A percentile compares a stretch with the other conserved stretches of the same genome.
Evolutionary conservation across 331 rosid genomes (phyloP).

Genomic region (Quercus tomentella): DNA sequence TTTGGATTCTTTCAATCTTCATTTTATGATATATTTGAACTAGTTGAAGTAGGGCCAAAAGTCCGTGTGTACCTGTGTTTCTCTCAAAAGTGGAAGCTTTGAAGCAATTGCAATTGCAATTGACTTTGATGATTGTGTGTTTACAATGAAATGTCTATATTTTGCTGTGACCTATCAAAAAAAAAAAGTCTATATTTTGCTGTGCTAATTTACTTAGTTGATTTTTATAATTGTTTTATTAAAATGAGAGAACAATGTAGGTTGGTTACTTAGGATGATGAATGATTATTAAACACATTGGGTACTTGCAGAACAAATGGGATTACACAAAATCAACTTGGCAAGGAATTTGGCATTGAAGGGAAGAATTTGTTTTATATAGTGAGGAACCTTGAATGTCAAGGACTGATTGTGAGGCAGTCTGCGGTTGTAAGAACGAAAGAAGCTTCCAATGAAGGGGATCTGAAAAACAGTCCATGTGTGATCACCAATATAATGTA

Average conservation of each 20-base stretch:
- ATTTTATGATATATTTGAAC: not conserved
- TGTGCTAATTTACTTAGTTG: not conserved
- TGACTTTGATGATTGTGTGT: not conserved
- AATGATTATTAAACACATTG: not conserved
- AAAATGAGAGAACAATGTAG: not conserved
- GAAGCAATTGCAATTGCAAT: not conserved
- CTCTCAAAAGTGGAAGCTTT: not conserved
- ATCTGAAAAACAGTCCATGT: conserved; percentile 33
- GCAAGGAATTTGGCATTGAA: conserved; percentile 59
- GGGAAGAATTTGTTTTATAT: conserved; percentile 64
- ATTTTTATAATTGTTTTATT: not conserved
- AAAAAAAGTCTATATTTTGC: no score
- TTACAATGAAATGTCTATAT: no score
- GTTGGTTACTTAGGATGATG: not conserved
- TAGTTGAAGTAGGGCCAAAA: not conserved
- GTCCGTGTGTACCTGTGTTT: not conserved
- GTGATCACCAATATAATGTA: conserved; percentile 73
- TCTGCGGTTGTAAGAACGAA: conserved; percentile 66
- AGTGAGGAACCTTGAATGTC: conserved; percentile 69
- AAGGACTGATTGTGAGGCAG: conserved; percentile 69
- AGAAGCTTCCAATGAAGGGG: conserved; percentile 48
- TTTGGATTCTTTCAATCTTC: not conserved
- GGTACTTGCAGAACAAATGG: conserved; percentile 50
- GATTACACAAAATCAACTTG: conserved; percentile 66
- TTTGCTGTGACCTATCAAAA: no score